These are phyloP conservation scores for Stromatinia cepivora DNA, from an alignment of 2,329 filamentous ascomycete species.

Conservation along the genomic window DNA sequence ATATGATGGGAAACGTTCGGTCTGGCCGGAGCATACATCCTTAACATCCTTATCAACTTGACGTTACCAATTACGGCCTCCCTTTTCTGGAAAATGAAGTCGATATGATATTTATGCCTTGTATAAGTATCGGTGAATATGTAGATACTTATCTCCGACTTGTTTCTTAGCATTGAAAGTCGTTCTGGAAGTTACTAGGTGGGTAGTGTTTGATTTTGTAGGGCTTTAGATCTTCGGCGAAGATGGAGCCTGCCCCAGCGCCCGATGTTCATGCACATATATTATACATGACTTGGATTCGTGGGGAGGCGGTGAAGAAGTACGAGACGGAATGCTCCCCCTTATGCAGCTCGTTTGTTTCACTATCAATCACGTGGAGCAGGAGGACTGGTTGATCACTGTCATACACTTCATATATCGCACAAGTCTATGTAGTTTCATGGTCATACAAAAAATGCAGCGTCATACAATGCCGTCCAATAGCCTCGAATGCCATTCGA, in stretches of 20 bases:
- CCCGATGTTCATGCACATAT: neutral
- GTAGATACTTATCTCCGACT: neutral
- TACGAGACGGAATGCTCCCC: neutral
- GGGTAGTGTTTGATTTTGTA: neutral
- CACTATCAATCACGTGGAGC: neutral
- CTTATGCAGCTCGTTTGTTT: conserved; percentile 10
- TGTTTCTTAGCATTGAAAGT: neutral
- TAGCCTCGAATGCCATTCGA: conserved; percentile 17
- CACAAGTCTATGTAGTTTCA: conserved; percentile 22
- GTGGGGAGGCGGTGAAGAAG: neutral
- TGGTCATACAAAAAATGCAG: conserved; percentile 25
- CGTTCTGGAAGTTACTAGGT: neutral
- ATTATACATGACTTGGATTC: neutral
- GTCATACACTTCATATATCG: conserved; percentile 19
- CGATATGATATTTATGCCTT: conserved; percentile 5
- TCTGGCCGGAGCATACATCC: conserved; percentile 4
- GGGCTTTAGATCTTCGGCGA: neutral
- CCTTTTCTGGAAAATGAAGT: conserved; percentile 2
- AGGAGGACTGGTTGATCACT: neutral
- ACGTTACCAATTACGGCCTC: neutral
- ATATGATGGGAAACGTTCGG: conserved; percentile 11
- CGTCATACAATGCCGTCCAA: conserved; percentile 9
- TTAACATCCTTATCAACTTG: no score
- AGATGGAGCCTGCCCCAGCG: no score
- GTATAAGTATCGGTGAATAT: neutral